Evolutionary conservation across 768 basidiomycete species (phyloP), one percentile per base, ranked within the genome.

Genomic region (Pulveroboletus frians): DNA sequence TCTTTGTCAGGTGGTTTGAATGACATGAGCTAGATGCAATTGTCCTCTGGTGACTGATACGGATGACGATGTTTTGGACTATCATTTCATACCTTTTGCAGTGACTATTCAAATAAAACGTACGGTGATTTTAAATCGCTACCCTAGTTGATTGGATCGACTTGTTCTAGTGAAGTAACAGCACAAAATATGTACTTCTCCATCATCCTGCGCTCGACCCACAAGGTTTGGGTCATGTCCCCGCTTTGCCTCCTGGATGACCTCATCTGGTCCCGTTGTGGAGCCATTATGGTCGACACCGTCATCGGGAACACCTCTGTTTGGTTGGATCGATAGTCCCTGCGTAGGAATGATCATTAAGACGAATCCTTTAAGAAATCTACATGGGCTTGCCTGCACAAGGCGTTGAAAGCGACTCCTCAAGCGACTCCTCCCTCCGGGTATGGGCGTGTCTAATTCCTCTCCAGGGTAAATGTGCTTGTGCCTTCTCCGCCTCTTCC

Each of bases 101-200:
- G n/a, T 17, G 5, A 17, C 35, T 48, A 17, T 41, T 35, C 43
- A 29, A 27, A 56, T 42, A 52, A 46, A 14, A 45, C 32, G 32
- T 36, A 32, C 17, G 31, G 7, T 34, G 9, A 10, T 37, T 30
- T 30, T 20, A 21, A 37, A 39, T 18, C 39, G 39, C 47, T 42
- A 43, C 13, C 9, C 21, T 35, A 20, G 21, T 41, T 44, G 48
- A 44, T 59, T 49, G 43, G 37, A 50, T 27, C 50, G 53, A 23
- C 30, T 54, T 26, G 53, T 55, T 52, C 62, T 52, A 36, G 55
- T 49, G n/a, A 62, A 62, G 50, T 64, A 64, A 38, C 62, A 64
- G 13, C 62, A 63, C 20, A 63, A 43, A 39, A 63, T 55, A 31
- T 61, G 46, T 0, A 59, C 40, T 26, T 64, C 62, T 2, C 55